phyloP scores from a whole-genome alignment of 495 filamentous ascomycete species.

The Melanomma pulvis-pyrius region DNA sequence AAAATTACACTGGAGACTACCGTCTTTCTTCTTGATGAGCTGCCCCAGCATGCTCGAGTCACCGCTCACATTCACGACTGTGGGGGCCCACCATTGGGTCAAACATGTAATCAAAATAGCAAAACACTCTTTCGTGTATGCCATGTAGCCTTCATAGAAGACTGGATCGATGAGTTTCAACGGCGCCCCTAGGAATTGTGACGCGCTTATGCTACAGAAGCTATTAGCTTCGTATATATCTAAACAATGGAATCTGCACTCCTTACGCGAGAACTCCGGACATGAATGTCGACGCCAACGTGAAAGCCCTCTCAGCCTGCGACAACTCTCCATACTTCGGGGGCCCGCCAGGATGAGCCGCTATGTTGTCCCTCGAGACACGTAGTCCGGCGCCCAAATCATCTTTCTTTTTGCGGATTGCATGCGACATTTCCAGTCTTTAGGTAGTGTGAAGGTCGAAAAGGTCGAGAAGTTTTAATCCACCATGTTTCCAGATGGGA shows the following conservation, averaged over 20 bases:
- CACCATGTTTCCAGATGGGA: neutral
- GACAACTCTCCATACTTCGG: conserved; percentile 44
- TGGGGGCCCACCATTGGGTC: conserved; percentile 50
- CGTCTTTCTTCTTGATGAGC: conserved; percentile 45
- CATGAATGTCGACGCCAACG: conserved; percentile 46
- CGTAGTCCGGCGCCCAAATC: conserved; percentile 40
- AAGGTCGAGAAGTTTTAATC: too few species aligned
- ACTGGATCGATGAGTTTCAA: conserved; percentile 47
- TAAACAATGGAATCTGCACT: neutral
- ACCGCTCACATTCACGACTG: conserved; percentile 46
- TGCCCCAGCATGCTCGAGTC: conserved; percentile 48
- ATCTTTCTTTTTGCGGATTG: conserved; percentile 26
- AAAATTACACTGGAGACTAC: conserved; percentile 47
- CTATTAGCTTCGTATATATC: neutral
- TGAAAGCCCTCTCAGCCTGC: conserved; percentile 48
- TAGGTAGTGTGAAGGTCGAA: neutral
- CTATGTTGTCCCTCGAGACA: conserved; percentile 41
- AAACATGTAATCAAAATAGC: conserved; percentile 49
- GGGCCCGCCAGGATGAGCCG: conserved; percentile 45
- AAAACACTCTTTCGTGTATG: conserved; percentile 50
- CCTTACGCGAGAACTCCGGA: conserved; percentile 45
- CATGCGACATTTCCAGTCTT: conserved; percentile 11
- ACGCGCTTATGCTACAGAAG: conserved; percentile 44
- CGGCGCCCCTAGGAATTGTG: conserved; percentile 48
- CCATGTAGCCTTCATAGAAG: conserved; percentile 50